A percentile compares a stretch with the other conserved stretches of the same genome.
These are phyloP conservation scores for Xylaria palmicola DNA, from an alignment of 495 filamentous ascomycete species.

Conservation along the genomic window DNA sequence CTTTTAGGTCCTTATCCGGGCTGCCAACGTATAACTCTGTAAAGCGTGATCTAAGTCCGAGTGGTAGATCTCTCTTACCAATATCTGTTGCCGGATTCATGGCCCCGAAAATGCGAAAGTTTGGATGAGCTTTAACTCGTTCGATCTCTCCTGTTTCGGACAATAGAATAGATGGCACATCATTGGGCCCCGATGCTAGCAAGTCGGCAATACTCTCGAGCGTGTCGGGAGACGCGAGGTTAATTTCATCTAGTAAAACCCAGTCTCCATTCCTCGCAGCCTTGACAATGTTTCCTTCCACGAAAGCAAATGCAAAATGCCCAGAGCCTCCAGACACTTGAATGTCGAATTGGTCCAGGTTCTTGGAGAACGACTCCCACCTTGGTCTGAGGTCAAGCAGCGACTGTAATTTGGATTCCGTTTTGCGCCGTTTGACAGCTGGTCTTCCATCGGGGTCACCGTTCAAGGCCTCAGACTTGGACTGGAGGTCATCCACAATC, in stretches of 20 bases:
- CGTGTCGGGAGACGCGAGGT: slow-evolving; percentile 90
- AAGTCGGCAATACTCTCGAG: slow-evolving; percentile 90
- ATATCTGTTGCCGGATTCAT: slow-evolving; percentile 99
- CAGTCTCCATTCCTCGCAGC: slow-evolving; percentile 93
- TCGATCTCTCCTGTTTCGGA: slow-evolving; percentile 91
- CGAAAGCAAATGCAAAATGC: slow-evolving; percentile 90
- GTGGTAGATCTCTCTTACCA: slow-evolving; percentile 89
- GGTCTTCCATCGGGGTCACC: slow-evolving; percentile 52
- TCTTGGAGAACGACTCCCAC: slow-evolving; percentile 78
- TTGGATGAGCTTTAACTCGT: slow-evolving; percentile 80
- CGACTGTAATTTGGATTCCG: slow-evolving; percentile 65
- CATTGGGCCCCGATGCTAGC: slow-evolving; percentile 64
- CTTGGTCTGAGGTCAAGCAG: slow-evolving; percentile 59
- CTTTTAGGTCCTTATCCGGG: slow-evolving; percentile 79
- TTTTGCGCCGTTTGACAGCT: slow-evolving; percentile 77
- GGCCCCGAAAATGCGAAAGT: slow-evolving; percentile 95
- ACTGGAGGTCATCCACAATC: slow-evolving; percentile 55
- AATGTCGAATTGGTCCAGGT: slow-evolving; percentile 75
- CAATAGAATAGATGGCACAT: slow-evolving; percentile 75
- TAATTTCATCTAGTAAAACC: slow-evolving; percentile 98
- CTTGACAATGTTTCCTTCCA: slow-evolving; percentile 91
- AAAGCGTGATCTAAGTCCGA: slow-evolving; percentile 81
- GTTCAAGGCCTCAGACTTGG: slow-evolving; percentile 34
- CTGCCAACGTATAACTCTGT: slow-evolving; percentile 91
- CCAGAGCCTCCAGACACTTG: slow-evolving; percentile 75